Base-by-base conservation (phyloP, 2,329 filamentous ascomycete species). In the Cercospora berteroae region DNA sequence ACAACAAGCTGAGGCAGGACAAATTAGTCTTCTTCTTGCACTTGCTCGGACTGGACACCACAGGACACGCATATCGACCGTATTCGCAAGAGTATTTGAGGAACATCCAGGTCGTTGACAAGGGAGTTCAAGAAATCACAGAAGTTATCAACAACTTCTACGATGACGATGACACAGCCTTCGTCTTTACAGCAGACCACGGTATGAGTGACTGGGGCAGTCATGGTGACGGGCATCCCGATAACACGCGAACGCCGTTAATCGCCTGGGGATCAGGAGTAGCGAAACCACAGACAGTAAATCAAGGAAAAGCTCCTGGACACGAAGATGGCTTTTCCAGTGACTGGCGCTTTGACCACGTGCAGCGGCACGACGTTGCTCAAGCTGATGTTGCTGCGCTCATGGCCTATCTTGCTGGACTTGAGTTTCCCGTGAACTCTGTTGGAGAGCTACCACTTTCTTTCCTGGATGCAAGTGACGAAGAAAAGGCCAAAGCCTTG, bases 201-300 rank as follows among this genome's bases (percentile, higher is more conserved):
- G 95, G 95, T 18, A 99, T 99, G 95, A 98, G 93, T 76, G 95
- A 99, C 79, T 97, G 91, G 90, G 95, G 96, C n/a, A 98, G 94
- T 74, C 96, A 99, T 78, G 96, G 96, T 42, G 95, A 99, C 78
- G 95, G 95, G 7, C 94, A 99, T 79, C 95, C 95, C 0, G 92
- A 99, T 79, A 99, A 98, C 75, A 99, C 95, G 3, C 88, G 95
- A 60, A 99, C 95, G 0, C 95, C 95, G 0, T 83, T 99, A 33
- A 92, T 99, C 72, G 89, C 87, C 2, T 99, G 95, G 95, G 95
- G 95, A 10, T 93, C 95, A 63, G 95, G 95, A 8, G 87, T 98
- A 44, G 93, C 93, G 3, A 86, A 86, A 70, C 95, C 95, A 0
- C 82, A 88, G 59, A 80, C 77, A 7, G 80, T 87, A 2, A 82